phyloP scores from a whole-genome alignment of 805 yeast genomes.

The Candida ortonii region DNA sequence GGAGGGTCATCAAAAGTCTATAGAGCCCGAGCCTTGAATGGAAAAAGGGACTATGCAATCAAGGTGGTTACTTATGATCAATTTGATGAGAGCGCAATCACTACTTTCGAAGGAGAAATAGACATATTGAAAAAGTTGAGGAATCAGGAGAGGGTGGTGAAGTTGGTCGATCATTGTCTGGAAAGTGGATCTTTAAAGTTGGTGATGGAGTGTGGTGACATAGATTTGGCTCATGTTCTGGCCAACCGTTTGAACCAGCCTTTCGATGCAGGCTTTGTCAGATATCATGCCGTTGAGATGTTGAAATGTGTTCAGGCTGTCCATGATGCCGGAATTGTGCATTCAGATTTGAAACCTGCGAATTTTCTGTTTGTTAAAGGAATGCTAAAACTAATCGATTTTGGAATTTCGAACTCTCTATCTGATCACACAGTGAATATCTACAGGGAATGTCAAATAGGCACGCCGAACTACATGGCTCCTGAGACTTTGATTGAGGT shows the following conservation, averaged over 20 bases:
- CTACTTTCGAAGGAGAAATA: slow-evolving; percentile 88
- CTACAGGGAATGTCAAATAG: slow-evolving; percentile 86
- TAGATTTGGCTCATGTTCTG: slow-evolving; percentile 81
- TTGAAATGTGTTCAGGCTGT: slow-evolving; percentile 81
- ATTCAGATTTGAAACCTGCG: slow-evolving; percentile 51
- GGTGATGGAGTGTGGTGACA: slow-evolving; percentile 94
- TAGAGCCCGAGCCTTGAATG: slow-evolving; percentile 54
- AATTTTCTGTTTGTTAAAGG: slow-evolving; percentile 82
- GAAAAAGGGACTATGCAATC: slow-evolving; percentile 66
- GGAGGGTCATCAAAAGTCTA: slow-evolving; percentile 94
- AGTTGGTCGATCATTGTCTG: slow-evolving; percentile 70
- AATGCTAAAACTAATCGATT: slow-evolving; percentile 81
- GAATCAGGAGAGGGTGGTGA: slow-evolving; percentile 69
- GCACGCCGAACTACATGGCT: slow-evolving; percentile 97
- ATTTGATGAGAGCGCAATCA: slow-evolving; percentile 68
- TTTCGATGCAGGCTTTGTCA: slow-evolving; percentile 72
- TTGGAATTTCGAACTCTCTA: slow-evolving; percentile 93
- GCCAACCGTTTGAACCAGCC: slow-evolving; percentile 49
- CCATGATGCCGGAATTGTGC: slow-evolving; percentile 80
- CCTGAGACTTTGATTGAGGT: slow-evolving; percentile 86
- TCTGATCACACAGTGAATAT: slow-evolving; percentile 90
- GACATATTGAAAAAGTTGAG: slow-evolving; percentile 62
- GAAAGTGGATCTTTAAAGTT: slow-evolving; percentile 60
- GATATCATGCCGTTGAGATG: slow-evolving; percentile 76
- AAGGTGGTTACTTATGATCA: slow-evolving; percentile 80